Evolutionary conservation across 2,329 filamentous ascomycete genomes (phyloP).

Genomic region (Cladosporium sp.): DNA sequence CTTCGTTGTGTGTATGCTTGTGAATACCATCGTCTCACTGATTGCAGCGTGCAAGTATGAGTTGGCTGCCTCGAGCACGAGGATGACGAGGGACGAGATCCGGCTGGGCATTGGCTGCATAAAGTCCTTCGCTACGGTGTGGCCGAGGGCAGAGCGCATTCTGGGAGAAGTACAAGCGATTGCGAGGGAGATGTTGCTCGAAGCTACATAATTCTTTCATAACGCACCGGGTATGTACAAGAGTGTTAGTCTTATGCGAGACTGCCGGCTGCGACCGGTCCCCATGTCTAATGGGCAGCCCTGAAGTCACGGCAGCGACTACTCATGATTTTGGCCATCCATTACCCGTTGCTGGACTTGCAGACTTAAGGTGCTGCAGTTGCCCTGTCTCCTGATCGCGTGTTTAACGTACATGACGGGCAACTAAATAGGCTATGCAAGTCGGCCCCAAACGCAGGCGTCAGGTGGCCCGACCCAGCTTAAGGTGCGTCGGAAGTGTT

Average conservation of each 20-base stretch:
- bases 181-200: background rate
- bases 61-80: background rate
- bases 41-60: background rate
- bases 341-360: too few relatives aligned
- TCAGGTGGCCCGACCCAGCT: background rate
- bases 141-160: conserved; percentile 1
- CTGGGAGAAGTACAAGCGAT: background rate
- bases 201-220: background rate
- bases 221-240: background rate
- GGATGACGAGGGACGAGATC: conserved; percentile 7
- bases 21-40: background rate
- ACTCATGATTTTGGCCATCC: background rate
- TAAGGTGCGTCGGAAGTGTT: background rate
- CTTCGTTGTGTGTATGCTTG: background rate
- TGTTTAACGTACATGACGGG: background rate
- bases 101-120: conserved; percentile 3
- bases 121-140: conserved; percentile 5
- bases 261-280: background rate
- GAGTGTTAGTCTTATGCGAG: background rate
- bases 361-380: background rate
- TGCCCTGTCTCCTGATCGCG: background rate
- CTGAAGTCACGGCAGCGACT: background rate
- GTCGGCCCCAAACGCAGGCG: background rate
- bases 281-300: background rate
- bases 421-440: background rate